Percentiles rank a stretch among this genome's conserved stretches.
Evolutionary conservation across 164 flowering plant species (phyloP).

Genomic region (Macadamia tetraphylla): DNA sequence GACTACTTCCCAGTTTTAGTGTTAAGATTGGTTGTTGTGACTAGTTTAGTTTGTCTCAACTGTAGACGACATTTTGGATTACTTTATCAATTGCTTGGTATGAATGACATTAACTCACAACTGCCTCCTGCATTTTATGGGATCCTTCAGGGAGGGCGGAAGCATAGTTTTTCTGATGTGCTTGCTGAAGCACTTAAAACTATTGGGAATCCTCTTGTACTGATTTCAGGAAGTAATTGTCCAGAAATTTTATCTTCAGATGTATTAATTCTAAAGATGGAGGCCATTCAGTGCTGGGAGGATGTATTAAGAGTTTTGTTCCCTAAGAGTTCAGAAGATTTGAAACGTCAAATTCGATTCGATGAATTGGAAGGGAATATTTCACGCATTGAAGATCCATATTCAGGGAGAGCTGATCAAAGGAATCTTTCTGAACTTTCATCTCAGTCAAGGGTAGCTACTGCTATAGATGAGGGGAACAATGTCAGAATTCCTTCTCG

Average conservation of each 20-base stretch:
- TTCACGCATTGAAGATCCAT: not conserved
- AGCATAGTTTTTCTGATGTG: not conserved
- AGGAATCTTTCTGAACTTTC: not conserved
- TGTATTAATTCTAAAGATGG: conserved; percentile 30
- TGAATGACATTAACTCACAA: not conserved
- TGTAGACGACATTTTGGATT: conserved; percentile 13
- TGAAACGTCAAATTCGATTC: not conserved
- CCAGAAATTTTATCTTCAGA: conserved; percentile 11
- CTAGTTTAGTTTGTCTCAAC: conserved; percentile 37
- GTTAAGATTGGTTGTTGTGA: conserved; percentile 37
- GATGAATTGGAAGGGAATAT: not conserved
- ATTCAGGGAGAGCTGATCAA: not conserved
- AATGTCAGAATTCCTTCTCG: too few relatives aligned
- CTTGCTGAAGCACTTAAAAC: conserved; percentile 44
- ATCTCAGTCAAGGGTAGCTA: too few relatives aligned
- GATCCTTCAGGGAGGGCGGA: conserved; percentile 13
- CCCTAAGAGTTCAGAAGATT: conserved; percentile 17
- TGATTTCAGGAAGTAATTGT: conserved; percentile 11
- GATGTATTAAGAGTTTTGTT: conserved; percentile 38
- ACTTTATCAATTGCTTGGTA: conserved; percentile 17
- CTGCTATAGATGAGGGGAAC: too few relatives aligned
- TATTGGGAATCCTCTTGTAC: conserved; percentile 56
- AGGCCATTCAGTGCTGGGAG: conserved; percentile 22
- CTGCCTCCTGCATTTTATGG: conserved; percentile 38
- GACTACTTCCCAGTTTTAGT: conserved; percentile 29